Evolutionary conservation across 352 stramenopile species (phyloP), one percentile per base, ranked within the genome.

Genomic region (Globisporangium canariense): DNA sequence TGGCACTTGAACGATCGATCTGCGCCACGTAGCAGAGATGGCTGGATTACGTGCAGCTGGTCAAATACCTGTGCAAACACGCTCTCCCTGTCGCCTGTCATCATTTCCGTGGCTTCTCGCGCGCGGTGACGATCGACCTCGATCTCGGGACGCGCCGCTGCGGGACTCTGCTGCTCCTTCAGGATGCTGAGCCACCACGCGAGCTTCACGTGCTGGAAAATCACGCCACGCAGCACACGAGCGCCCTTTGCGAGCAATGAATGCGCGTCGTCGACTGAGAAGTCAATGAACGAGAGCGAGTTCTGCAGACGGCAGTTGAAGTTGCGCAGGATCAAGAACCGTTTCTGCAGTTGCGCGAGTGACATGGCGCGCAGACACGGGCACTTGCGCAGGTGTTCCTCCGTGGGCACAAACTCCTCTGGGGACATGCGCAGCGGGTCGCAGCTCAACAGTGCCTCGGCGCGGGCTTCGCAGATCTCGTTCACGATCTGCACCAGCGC

Each of bases 1-100:
- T 97, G 84, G 58, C 86, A 96, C 67, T 97, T 96, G 74, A 97
- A 98, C 13, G 94, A 79, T 30, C 94, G 88, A 22, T 96, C 90
- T 2, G 81, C 75, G 1, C 89, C 86, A 22, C 91, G 78, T 40
- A 97, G 65, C 10, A 96, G 70, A 9, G 88, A 90, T n/a, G 90
- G 89, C 61, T 96, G 88, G 18, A 96, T 77, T 3, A 68, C 53
- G 54, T 97, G 90, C 9, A 97, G 70, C 51, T 97, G 90, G 14
- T 88, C 77, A 60, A 97, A 96, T 20, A 75, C 86, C 54, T 97
- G 90, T 3, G 82, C 80, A 70, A 96, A 97, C 1, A 97, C 88
- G 45, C 75, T 89, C 9, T 94, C 84, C 5, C 80, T 81, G 8
- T 83, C 67, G 22, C 86, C 85, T 0, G 75, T 86, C 1, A 66